Percentiles rank a stretch among this genome's conserved stretches.
phyloP scores from a whole-genome alignment of 495 filamentous ascomycete genomes.

The Lichenothelia convexa region DNA sequence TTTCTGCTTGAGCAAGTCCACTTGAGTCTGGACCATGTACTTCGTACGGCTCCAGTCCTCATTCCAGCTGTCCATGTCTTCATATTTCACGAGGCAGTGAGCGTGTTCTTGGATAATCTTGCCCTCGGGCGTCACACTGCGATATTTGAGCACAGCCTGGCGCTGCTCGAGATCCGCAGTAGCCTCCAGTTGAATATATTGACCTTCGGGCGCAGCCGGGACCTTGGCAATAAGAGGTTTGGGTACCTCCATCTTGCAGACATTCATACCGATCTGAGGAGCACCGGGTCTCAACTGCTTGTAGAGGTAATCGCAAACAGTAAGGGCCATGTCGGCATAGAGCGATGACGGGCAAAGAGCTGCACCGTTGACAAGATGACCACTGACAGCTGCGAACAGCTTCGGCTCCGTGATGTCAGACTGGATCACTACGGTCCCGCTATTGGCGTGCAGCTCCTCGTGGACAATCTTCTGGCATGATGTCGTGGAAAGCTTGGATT shows the following conservation, averaged over 20 bases:
- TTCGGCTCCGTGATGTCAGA: constrained; percentile 22
- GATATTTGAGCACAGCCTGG: constrained; percentile 19
- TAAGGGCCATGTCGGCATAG: constrained; percentile 33
- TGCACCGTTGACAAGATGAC: constrained; percentile 25
- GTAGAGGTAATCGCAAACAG: constrained; percentile 27
- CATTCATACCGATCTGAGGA: constrained; percentile 19
- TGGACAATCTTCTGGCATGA: constrained; percentile 24
- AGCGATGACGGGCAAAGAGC: constrained; percentile 27
- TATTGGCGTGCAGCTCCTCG: constrained; percentile 22
- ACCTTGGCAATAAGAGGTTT: constrained; percentile 24
- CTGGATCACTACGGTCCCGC: constrained; percentile 21
- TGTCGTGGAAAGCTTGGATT: constrained; percentile 21
- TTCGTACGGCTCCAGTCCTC: constrained; percentile 23
- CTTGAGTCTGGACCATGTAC: constrained; percentile 27
- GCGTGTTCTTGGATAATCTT: constrained; percentile 22
- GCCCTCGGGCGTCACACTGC: constrained; percentile 22
- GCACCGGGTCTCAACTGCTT: constrained; percentile 23
- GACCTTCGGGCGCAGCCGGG: constrained; percentile 18
- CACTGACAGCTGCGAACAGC: constrained; percentile 19
- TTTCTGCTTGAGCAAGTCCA: constrained; percentile 24
- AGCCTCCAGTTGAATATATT: constrained; percentile 24
- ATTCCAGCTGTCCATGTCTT: constrained; percentile 21
- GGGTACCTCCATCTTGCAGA: constrained; percentile 23
- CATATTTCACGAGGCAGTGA: constrained; percentile 20
- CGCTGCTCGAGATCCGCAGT: constrained; percentile 22